Evolutionary conservation across 169 alveolate species (phyloP).

Genomic region (Plasmodium sp.): DNA sequence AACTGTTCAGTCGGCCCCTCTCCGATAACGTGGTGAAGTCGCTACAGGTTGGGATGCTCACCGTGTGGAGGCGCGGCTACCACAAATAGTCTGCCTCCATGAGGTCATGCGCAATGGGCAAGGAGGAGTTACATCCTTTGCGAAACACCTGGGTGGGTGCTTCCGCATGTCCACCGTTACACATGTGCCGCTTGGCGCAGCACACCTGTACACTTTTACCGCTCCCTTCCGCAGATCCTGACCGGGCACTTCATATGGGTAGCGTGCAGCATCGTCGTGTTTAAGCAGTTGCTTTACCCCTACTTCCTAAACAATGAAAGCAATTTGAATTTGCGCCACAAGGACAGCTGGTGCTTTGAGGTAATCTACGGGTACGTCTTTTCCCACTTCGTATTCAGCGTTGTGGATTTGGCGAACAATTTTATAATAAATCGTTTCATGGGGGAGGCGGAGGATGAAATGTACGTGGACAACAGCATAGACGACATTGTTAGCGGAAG

Average conservation of each 20-base stretch:
- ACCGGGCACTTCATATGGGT: conserved; percentile 70
- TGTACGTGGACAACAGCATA: conserved; percentile 43
- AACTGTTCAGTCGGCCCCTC: neutral
- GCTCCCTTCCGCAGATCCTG: conserved; percentile 16
- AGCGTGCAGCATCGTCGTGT: conserved; percentile 27
- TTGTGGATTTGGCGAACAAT: conserved; percentile 41
- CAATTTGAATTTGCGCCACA: conserved; percentile 52
- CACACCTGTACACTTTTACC: neutral
- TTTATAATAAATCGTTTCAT: conserved; percentile 29
- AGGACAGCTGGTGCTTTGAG: conserved; percentile 28
- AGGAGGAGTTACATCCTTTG: neutral
- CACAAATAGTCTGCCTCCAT: neutral
- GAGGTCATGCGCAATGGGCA: neutral
- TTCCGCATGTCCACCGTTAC: neutral
- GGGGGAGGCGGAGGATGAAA: neutral
- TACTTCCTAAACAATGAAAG: conserved; percentile 38
- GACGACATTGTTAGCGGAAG: conserved; percentile 54
- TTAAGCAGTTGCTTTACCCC: conserved; percentile 24
- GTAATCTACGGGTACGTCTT: conserved; percentile 54
- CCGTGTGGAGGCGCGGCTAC: neutral
- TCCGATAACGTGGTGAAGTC: conserved; percentile 44
- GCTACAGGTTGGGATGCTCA: conserved; percentile 15
- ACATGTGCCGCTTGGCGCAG: neutral
- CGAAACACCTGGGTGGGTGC: neutral
- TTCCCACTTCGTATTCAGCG: conserved; percentile 47